These are phyloP conservation scores for Fusarium goolgardi DNA, from an alignment of 2,329 filamentous ascomycete species.

Conservation along the genomic window DNA sequence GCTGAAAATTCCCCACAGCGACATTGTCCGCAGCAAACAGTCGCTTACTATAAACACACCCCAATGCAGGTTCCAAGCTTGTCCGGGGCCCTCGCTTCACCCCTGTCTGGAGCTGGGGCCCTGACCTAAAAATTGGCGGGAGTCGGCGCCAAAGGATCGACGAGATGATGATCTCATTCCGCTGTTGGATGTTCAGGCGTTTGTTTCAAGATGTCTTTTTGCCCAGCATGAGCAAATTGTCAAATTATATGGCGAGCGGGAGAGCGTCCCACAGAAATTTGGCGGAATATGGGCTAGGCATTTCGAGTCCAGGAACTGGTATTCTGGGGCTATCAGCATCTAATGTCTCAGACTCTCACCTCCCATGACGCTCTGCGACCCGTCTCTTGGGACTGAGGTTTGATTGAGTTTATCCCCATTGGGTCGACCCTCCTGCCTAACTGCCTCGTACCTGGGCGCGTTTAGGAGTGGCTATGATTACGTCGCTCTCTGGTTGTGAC, in stretches of 20 bases:
- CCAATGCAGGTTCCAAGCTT: constrained; percentile 11
- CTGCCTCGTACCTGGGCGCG: constrained; percentile 21
- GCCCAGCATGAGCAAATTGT: constrained; percentile 26
- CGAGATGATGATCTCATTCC: constrained; percentile 49
- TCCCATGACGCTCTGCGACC: constrained; percentile 42
- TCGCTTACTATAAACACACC: constrained; percentile 40
- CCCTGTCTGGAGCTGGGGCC: constrained; percentile 38
- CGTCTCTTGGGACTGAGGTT: constrained; percentile 35
- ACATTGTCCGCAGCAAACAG: constrained; percentile 24
- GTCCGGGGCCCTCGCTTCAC: constrained; percentile 20
- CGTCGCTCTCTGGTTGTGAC: constrained; percentile 1
- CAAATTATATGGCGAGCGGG: constrained; percentile 38
- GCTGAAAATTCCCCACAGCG: constrained; percentile 39
- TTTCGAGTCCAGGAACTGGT: constrained; percentile 29
- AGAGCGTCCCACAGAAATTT: constrained; percentile 28
- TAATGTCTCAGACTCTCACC: constrained; percentile 27
- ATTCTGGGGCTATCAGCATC: constrained; percentile 33
- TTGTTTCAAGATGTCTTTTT: constrained; percentile 46
- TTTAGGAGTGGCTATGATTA: constrained; percentile 16
- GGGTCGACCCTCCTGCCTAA: constrained; percentile 16
- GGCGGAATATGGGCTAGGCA: constrained; percentile 38
- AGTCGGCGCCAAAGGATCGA: constrained; percentile 48
- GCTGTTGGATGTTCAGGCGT: constrained; percentile 45
- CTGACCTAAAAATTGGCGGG: constrained; percentile 45
- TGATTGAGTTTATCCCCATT: constrained; percentile 44